A percentile compares a stretch with the other conserved stretches of the same genome.
These are phyloP conservation scores for Thielaviopsis ethacetica DNA, from an alignment of 2,329 filamentous ascomycete genomes.

Conservation along the genomic window DNA sequence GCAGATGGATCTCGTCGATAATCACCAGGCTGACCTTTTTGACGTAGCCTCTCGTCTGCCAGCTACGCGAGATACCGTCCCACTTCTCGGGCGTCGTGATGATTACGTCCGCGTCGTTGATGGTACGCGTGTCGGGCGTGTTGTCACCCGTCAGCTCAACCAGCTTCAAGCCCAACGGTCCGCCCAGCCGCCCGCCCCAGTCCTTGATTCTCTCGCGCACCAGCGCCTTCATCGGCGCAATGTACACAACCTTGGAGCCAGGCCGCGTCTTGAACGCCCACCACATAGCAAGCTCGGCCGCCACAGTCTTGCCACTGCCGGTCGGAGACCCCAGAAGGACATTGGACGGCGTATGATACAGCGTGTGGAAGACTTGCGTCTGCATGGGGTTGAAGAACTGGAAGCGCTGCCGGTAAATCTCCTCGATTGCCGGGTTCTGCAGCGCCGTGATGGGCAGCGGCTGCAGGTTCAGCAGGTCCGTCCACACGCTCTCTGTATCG, in stretches of 20 bases:
- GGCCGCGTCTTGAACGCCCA: conserved; percentile 93
- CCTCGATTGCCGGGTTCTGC: conserved; percentile 73
- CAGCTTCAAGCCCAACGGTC: conserved; percentile 70
- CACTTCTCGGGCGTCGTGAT: conserved; percentile 99
- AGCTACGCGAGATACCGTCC: conserved; percentile 97
- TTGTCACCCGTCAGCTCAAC: conserved; percentile 96
- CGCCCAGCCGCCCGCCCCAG: conserved; percentile 70
- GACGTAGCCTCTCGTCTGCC: conserved; percentile 95
- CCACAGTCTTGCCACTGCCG: conserved; percentile 93
- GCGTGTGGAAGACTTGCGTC: conserved; percentile 91
- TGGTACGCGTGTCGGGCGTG: conserved; percentile 89
- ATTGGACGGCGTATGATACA: conserved; percentile 85
- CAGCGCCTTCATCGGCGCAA: conserved; percentile 97
- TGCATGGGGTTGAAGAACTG: conserved; percentile 99
- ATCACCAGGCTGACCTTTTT: conserved; percentile 90
- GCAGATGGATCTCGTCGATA: conserved; percentile 93
- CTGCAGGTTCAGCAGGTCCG: conserved; percentile 80
- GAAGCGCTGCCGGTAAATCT: conserved; percentile 76
- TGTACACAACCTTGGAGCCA: conserved; percentile 95
- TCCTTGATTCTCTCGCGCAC: conserved; percentile 93
- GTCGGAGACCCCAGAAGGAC: conserved; percentile 91
- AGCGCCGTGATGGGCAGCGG: conserved; percentile 74
- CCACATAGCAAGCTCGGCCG: conserved; percentile 96
- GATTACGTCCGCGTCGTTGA: conserved; percentile 91
- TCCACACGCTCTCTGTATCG: conserved; percentile 95